Base-by-base conservation (phyloP, 2,329 filamentous ascomycete genomes). In the Dryadomyces quercivorus region DNA sequence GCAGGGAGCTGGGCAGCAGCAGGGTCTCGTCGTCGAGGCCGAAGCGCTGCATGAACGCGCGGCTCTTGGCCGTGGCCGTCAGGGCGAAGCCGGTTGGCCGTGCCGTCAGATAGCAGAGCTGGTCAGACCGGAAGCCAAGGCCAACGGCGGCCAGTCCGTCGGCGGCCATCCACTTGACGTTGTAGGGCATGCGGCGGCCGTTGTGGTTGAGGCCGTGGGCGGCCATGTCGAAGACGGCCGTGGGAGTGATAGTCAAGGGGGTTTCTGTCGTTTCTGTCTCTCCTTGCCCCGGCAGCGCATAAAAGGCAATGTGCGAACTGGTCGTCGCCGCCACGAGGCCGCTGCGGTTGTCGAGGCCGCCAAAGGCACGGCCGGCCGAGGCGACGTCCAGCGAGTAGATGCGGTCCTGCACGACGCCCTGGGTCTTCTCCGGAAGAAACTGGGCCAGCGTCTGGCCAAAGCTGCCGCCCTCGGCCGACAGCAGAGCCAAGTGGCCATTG, bases 331-430 rank as follows among this genome's bases (percentile, higher is more conserved):
- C 69, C 3, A 71, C 57, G 1, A 65, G 56, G 1, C 61, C 58
- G 8, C 57, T 21, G 15, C 59, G 22, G 44, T 45, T 26, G 49
- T 18, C 15, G 20, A 52, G 38, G 15, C 52, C 21, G n/a, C 54
- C 49, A 47, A 54, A 51, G 5, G 31, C 21, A 5, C 40, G 36
- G 5, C n/a, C 52, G 20, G 51, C 36, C 2, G 51, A 31, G 12
- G 55, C 36, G 20, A 58, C 49, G 54, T 73, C 70, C 10, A 71
- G 43, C 2, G 66, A 64, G 50, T 65, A 68, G 34, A 73, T 65
- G 15, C 56, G 56, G 40, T 53, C 46, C 40, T 55, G 54, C 45
- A 45, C 89, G 89, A 18, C 89, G 89, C 12, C 12, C 10, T 16
- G 12, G 10, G 13, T 18, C 16, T 44, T 18, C 5, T 44, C 76